phyloP scores from a whole-genome alignment of 768 basidiomycete species.

The Lactarius evosmus region DNA sequence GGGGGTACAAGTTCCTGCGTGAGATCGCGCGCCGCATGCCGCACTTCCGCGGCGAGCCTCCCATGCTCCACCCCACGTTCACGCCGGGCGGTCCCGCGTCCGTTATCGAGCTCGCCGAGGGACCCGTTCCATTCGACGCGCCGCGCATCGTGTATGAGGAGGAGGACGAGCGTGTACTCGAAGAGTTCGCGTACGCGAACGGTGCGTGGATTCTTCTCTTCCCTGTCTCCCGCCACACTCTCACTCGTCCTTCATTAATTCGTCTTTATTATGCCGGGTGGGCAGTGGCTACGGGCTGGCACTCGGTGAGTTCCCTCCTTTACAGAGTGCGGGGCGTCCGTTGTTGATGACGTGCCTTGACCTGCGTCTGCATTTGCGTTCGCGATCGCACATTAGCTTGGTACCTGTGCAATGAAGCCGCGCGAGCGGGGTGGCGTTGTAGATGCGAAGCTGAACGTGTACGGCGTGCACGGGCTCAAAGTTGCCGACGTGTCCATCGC shows the following conservation, averaged over 20 bases:
- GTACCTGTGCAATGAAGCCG: constrained; percentile 66
- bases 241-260: too few species aligned
- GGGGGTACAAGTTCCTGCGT: constrained; percentile 52
- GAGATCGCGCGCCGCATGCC: constrained; percentile 54
- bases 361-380: neutral
- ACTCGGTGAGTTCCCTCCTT: constrained; percentile 31
- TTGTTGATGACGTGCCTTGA: neutral
- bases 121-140: constrained; percentile 30
- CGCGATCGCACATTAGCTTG: constrained; percentile 36
- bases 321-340: neutral
- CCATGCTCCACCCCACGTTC: constrained; percentile 35
- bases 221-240: neutral
- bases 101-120: constrained; percentile 11
- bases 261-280: neutral
- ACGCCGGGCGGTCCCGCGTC: constrained; percentile 32
- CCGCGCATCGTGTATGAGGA: constrained; percentile 30
- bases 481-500: constrained; percentile 45
- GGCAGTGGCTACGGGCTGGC: constrained; percentile 35
- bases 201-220: neutral
- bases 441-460: constrained; percentile 56
- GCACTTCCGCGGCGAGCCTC: constrained; percentile 36
- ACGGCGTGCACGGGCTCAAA: constrained; percentile 54
- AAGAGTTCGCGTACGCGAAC: constrained; percentile 29
- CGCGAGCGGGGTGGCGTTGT: constrained; percentile 56
- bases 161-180: constrained; percentile 34